Evolutionary conservation across 371 early-diverging fungal species (phyloP), one percentile per base, ranked within the genome.

Genomic region (Paraphysoderma sedebokerense): DNA sequence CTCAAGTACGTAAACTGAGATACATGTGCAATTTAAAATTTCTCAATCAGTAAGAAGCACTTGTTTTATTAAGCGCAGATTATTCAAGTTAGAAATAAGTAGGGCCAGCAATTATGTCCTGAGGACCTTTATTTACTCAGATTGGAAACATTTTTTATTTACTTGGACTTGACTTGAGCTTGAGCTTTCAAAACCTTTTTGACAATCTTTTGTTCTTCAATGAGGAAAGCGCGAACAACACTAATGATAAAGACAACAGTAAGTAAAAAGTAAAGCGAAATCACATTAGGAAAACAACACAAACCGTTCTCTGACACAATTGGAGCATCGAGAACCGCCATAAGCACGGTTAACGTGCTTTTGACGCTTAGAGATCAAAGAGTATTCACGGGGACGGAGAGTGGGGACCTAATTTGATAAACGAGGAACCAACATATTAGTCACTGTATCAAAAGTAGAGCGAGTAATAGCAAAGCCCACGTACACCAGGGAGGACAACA

Each of bases 121-220:
- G n/a, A n/a, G n/a, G n/a, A n/a, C n/a, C n/a, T n/a, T n/a, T n/a
- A n/a, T n/a, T n/a, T n/a, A n/a, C n/a, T n/a, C n/a, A n/a, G n/a
- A n/a, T n/a, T n/a, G n/a, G n/a, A n/a, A n/a, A n/a, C n/a, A n/a
- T n/a, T n/a, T n/a, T n/a, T n/a, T n/a, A n/a, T n/a, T n/a, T n/a
- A n/a, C n/a, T n/a, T n/a, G n/a, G 38, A 20, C 12, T 9, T 11
- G 17, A 32, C 29, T 20, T 24, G 28, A 20, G 42, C 62, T 63
- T 84, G 82, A 50, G 79, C 67, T 81, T 91, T 92, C 61, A 91
- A 73, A 57, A 92, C 89, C 72, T 82, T 87, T 87, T 93, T 93
- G 68, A 93, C 92, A 60, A 96, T 92, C 87, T 93, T 93, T 76
- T 93, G 95, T 76, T 96, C 97, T 76, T 96, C 97, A 54, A 96